Evolutionary conservation across 2,329 filamentous ascomycete species (phyloP).

Genomic region (Fusarium sp.): DNA sequence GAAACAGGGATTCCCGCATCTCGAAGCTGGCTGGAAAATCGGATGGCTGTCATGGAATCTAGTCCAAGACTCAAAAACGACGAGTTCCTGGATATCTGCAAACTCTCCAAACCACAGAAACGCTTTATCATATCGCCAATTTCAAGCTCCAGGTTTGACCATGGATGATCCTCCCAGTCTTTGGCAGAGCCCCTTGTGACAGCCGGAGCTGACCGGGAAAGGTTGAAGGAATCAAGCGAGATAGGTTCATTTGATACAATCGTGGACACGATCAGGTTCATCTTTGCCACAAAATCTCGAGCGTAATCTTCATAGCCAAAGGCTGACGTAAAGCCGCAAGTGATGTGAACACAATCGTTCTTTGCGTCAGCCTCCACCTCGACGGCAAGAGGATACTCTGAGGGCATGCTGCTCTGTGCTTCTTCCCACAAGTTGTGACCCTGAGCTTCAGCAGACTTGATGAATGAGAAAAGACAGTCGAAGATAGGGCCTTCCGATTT

Average conservation of each 20-base stretch:
- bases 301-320: neutral
- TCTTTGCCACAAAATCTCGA: neutral
- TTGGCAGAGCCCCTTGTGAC: neutral
- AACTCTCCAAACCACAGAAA: neutral
- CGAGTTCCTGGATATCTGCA: neutral
- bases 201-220: neutral
- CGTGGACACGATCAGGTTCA: neutral
- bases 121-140: neutral
- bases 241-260: neutral
- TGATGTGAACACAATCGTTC: neutral
- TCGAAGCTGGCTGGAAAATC: neutral
- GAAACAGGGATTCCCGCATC: neutral
- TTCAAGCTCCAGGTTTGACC: neutral
- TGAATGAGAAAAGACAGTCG: slow-evolving; percentile 4
- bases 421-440: neutral
- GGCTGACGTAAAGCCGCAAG: neutral
- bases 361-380: neutral
- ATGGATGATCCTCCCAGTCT: neutral
- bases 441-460: neutral
- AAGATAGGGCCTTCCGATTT: neutral
- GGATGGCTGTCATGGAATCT: neutral
- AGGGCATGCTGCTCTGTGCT: neutral
- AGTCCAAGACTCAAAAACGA: slow-evolving; percentile 1
- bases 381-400: neutral
- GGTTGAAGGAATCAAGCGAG: neutral